Evolutionary conservation across 2,329 filamentous ascomycete genomes (phyloP), one percentile per base, ranked within the genome.

Genomic region (Cordyceps pruinosa): DNA sequence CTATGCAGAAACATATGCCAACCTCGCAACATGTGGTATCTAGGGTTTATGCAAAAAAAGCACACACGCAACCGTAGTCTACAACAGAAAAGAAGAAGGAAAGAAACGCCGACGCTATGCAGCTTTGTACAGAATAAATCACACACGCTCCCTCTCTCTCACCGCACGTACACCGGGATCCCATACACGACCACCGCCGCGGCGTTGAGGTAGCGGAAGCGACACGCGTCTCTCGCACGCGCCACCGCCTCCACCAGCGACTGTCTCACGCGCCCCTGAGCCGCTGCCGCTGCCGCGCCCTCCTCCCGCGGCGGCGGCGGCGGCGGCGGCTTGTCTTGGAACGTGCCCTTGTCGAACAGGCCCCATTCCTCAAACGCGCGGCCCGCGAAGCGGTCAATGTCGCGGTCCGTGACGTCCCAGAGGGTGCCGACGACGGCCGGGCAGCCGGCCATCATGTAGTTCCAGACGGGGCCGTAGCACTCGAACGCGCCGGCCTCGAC

Each of bases 341-440:
- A 79, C 8, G 76, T 70, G 58, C 79, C 79, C 70, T 64, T 64
- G 1, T 71, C 67, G 54, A 88, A 75, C 7, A 99, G 70, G 0
- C 94, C 94, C 94, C 94, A 99, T 65, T 87, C 81, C 68, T 94
- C 88, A 69, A 96, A 88, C 3, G 88, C 77, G 26, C 81, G 79
- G 34, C 87, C 84, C 0, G 92, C 89, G 70, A 96, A 96, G 19
- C 92, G 88, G 74, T 99, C 95, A 69, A 97, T 96, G 70, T 99
- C 94, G 66, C 89, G 89, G 70, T 99, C 94, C 10, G 94, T 99
- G 50, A 99, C 94, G 71, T 99, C 94, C 94, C 94, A 99, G 37
- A 99, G 77, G 17, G 92, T 97, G 46, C 91, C 94, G 2, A 97
- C 85, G 10, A 97, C 84, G 0, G 93, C 91, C 4, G 90, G 91